A percentile compares a stretch with the other conserved stretches of the same genome.
phyloP scores from a whole-genome alignment of 305 asterid species.

The Rubia balearica region DNA sequence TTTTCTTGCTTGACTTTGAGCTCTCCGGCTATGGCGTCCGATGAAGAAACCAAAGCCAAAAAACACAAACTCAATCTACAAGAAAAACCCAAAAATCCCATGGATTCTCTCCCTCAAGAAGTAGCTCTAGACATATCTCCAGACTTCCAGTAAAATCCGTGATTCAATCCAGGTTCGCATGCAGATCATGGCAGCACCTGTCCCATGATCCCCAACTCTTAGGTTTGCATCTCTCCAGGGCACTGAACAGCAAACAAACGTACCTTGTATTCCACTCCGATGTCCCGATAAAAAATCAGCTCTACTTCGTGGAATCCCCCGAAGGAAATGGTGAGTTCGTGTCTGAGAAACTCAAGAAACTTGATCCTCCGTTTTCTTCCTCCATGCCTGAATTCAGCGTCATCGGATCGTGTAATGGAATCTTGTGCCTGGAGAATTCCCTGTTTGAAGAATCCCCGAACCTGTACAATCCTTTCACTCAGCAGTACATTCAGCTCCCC shows the following conservation, averaged over 20 bases:
- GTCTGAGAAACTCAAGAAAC: constrained; percentile 17
- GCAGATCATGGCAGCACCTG: constrained; percentile 19
- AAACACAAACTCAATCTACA: constrained; percentile 2
- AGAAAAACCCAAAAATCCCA: constrained; percentile 1
- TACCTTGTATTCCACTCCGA: constrained; percentile 17
- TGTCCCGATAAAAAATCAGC: constrained; percentile 18
- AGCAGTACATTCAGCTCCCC: constrained; percentile 27
- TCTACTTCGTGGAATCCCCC: constrained; percentile 17
- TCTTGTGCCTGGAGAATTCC: constrained; percentile 32
- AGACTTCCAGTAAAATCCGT: constrained; percentile 24
- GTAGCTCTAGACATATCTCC: constrained; percentile 20
- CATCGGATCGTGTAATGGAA: constrained; percentile 41
- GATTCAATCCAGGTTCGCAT: constrained; percentile 19
- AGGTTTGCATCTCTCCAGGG: constrained; percentile 9
- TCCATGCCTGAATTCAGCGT: constrained; percentile 39
- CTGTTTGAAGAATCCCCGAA: constrained; percentile 20
- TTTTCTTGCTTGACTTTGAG: constrained; percentile 1
- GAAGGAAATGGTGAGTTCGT: constrained; percentile 6
- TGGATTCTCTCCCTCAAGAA: constrained; percentile 21
- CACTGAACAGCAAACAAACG: neutral
- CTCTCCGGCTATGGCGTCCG: neutral
- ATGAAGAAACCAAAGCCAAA: constrained; percentile 8
- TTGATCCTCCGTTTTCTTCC: constrained; percentile 30
- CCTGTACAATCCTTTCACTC: constrained; percentile 45
- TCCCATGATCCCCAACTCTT: constrained; percentile 14